Conservation (phyloP, 208 protist species). For the Leptomonas pyrrhocoris region DNA sequence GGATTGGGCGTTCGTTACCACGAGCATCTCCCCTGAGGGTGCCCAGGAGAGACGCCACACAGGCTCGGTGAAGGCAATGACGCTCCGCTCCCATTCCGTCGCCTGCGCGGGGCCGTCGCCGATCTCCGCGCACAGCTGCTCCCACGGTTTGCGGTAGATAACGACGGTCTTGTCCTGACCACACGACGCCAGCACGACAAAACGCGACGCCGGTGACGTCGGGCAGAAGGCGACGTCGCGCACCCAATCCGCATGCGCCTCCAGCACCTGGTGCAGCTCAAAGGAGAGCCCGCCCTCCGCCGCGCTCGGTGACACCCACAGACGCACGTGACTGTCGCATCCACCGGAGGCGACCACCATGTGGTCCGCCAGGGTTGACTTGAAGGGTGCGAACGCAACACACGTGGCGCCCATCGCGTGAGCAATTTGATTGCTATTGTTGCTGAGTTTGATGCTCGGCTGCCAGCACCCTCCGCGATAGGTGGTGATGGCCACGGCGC, state of each 20-base stretch:
- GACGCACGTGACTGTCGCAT: constrained; percentile 77
- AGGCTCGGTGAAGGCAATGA: constrained; percentile 63
- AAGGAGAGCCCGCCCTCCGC: constrained; percentile 38
- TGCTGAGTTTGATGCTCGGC: constrained; percentile 76
- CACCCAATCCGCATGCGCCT: constrained; percentile 69
- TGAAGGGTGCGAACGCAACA: constrained; percentile 74
- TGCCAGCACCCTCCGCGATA: constrained; percentile 69
- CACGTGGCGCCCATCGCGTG: constrained; percentile 85
- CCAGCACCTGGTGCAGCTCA: constrained; percentile 51
- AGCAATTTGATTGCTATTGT: constrained; percentile 81
- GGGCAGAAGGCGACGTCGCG: constrained; percentile 83
- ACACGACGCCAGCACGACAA: constrained; percentile 69
- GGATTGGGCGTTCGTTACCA: constrained; percentile 74
- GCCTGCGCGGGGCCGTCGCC: constrained; percentile 23
- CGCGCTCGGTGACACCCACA: constrained; percentile 54
- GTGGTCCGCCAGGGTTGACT: constrained; percentile 27
- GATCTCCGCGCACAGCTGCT: constrained; percentile 42
- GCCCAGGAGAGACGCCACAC: constrained; percentile 86
- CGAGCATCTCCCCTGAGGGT: constrained; percentile 66
- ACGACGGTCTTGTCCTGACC: constrained; percentile 76
- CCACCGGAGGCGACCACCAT: constrained; percentile 78
- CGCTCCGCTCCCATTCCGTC: constrained; percentile 69
- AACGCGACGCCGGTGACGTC: constrained; percentile 51
- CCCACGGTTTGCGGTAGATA: constrained; percentile 82
- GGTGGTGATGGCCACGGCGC: constrained; percentile 66